Evolutionary conservation across 129 eudicot species (phyloP), one percentile per base, ranked within the genome.

Genomic region (Silybum marianum): DNA sequence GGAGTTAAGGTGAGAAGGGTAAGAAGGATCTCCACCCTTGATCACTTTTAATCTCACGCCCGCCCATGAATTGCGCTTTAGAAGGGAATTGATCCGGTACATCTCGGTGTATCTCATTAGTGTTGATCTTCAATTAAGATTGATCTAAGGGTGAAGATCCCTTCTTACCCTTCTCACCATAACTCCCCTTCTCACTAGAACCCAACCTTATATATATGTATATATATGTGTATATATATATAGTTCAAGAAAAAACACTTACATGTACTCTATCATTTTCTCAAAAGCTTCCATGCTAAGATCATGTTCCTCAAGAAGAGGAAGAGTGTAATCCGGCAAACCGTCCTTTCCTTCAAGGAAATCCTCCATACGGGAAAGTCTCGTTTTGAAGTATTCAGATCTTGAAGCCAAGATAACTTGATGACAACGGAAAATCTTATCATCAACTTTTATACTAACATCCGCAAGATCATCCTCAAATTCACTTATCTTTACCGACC

Each of bases 201-300:
- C 28, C 28, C 28, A 25, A 25, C 28, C 28, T 2, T 32, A 32
- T 32, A 32, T 32, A n/a, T n/a, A n/a, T n/a, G n/a, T n/a, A 38
- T 38, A 6, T 38, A 38, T 38, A 38, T 14, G 10, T 2, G 10
- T 0, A 46, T 3, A 48, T 14, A 12, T 0, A 32, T 14, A 58
- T 1, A 58, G 23, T 58, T 58, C 6, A 16, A 13, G 36, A 66
- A 16, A 85, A 71, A 46, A 51, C 32, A 84, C 97, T 82, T 88
- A 95, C 99, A 95, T 95, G 88, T 92, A 95, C 78, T 95, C 99
- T n/a, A 95, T 89, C 98, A 95, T 92, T 80, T 95, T 95, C 87
- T 91, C 92, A 84, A 95, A 95, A 71, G 95, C 93, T 70, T 85
- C 92, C 73, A 71, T 85, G 87, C 89, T 92, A 78, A 95, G 88